Base-by-base conservation (phyloP, 805 yeast species). In the Saturnispora dispora region DNA sequence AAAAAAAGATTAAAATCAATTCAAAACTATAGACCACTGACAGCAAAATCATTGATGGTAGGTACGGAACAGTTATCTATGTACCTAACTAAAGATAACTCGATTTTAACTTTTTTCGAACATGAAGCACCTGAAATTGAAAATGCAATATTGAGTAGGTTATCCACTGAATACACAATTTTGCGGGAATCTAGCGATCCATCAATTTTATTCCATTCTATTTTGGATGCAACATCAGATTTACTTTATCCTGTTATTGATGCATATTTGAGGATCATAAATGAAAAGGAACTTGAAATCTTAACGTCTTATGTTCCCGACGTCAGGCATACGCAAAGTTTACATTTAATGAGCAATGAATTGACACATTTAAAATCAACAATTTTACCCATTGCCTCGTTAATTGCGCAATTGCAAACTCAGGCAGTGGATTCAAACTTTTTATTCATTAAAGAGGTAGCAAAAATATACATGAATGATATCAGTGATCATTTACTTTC, bases 41-140 rank as follows among this genome's bases (percentile, higher is more conserved):
- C 72, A 52, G 57, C 67, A 43, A 60, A 72, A 55, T 70, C 71
- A 10, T 57, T 68, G 50, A 70, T 68, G 22, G 79, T 79, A 6
- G 81, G 79, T 0, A 65, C 77, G 10, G 85, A 80, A 58, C 84
- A 80, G 58, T 76, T 75, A 2, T 75, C 82, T 0, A 61, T 79
- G 45, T 80, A 74, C 53, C 53, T 80, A 17, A 64, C 74, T 17
- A 61, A 67, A 6, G 68, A 73, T 46, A 69, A 72, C 43, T 72
- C 79, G 0, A 75, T 80, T 11, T 70, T 80, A 4, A 71, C 83
- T 0, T 77, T 80, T 55, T 79, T 80, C 59, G 85, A 80, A 58
- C 74, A 77, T 53, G 71, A 79, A 4, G 81, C 80, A 5, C 70
- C 71, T 44, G 79, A 76, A 45, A 70, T 80, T 23, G 80, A 75